phyloP scores from a whole-genome alignment of 805 yeast genomes.

The Jamesozyma lodderae region DNA sequence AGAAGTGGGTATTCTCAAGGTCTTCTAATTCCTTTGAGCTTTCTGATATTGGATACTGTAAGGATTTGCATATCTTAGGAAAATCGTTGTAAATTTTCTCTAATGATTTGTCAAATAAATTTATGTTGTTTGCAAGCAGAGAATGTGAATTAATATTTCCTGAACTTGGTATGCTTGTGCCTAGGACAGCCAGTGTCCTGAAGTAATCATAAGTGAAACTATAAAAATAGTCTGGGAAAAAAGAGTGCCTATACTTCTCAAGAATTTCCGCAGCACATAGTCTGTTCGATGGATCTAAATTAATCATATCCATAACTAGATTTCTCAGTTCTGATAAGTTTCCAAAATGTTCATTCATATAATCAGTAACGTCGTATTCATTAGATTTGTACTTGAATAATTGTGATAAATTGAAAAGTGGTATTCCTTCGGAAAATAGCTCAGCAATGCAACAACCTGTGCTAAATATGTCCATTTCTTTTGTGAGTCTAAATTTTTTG shows the following conservation, averaged over 20 bases:
- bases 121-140: conserved; percentile 12
- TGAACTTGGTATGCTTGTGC: conserved; percentile 16
- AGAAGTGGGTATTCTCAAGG: neutral
- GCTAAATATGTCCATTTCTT: conserved; percentile 74
- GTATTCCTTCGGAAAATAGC: conserved; percentile 74
- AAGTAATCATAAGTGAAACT: conserved; percentile 63
- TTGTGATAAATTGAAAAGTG: conserved; percentile 80
- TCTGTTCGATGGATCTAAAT: conserved; percentile 53
- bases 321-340: conserved; percentile 41
- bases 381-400: conserved; percentile 70
- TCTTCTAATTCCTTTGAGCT: neutral
- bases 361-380: conserved; percentile 46
- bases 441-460: conserved; percentile 88
- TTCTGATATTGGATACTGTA: conserved; percentile 12
- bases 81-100: conserved; percentile 51
- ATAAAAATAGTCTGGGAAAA: conserved; percentile 65
- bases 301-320: conserved; percentile 55
- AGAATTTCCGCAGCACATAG: conserved; percentile 47
- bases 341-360: conserved; percentile 31
- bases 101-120: conserved; percentile 30
- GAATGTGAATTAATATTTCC: conserved; percentile 12
- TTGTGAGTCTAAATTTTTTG: conserved; percentile 31
- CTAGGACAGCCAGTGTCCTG: conserved; percentile 29
- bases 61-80: conserved; percentile 32
- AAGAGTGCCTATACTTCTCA: conserved; percentile 36